Base-by-base conservation (phyloP, 2,329 filamentous ascomycete genomes). In the Penicillium concentricum region DNA sequence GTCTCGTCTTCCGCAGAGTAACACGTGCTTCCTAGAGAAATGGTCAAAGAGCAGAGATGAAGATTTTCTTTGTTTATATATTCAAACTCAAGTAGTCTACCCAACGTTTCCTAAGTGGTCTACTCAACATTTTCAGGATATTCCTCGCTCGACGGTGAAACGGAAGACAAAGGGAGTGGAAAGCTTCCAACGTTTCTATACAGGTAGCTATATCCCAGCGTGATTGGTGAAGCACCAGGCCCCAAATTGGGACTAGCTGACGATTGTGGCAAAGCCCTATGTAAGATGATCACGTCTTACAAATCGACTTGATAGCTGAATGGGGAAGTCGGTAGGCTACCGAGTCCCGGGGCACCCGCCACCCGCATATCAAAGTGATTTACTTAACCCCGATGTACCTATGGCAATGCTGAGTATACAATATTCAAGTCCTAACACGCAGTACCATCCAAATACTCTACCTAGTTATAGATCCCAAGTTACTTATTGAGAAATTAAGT, bases 171-270 rank as follows among this genome's bases (percentile, higher is more conserved):
- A 45, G n/a, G 5, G 22, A n/a, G 10, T 16, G 15, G 20, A 43
- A 34, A 10, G 16, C 15, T 20, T 34, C 28, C 9, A 41, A 7
- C 3, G 4, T 43, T 24, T 34, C 18, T 46, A 15, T 34, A 12
- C 4, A n/a, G 7, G 9, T 13, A 44, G 15, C 5, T 3, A 35
- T 4, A 16, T n/a, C 12, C 10, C 38, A 26, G 44, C 12, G 13
- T 15, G 4, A 4, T 1, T 12, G 28, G 6, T 4, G 16, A 15
- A 10, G 12, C 3, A 12, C 0, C 18, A 1, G 4, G n/a, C 9
- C 30, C 22, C 18, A 51, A 26, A 7, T 41, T 30, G 6, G 13
- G 9, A 20, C 13, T 22, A 13, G 30, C 12, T 20, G 12, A 15
- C 3, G 4, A 45, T 16, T 4, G 5, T 22, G 16, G 8, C 2